Percentiles rank a stretch among this genome's conserved stretches.
These are phyloP conservation scores for Colletotrichum brevisporum DNA, from an alignment of 2,329 filamentous ascomycete genomes.

Conservation along the genomic window DNA sequence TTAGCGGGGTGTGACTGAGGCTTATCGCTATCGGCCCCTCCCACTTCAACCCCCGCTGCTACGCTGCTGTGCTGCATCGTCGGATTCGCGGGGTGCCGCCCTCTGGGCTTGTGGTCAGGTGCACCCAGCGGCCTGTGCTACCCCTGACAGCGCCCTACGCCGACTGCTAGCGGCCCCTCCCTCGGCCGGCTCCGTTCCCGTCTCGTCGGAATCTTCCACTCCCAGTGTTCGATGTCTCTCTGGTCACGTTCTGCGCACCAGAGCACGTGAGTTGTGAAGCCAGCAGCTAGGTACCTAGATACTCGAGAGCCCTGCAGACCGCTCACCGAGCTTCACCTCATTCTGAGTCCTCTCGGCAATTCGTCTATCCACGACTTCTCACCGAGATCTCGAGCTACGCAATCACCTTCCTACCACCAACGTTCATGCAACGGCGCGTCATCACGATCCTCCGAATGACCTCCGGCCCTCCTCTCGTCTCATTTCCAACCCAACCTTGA, in stretches of 20 bases:
- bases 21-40: slow-evolving; percentile 36
- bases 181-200: slow-evolving; percentile 38
- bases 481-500: background rate
- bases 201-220: slow-evolving; percentile 35
- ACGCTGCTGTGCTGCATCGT: background rate
- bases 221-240: background rate
- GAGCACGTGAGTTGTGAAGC: background rate
- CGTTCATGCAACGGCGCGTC: too few species aligned
- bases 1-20: slow-evolving; percentile 19
- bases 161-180: slow-evolving; percentile 21
- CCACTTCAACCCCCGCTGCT: background rate
- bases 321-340: slow-evolving; percentile 13
- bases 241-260: background rate
- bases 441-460: too few species aligned
- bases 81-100: slow-evolving; percentile 21
- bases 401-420: too few species aligned
- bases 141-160: slow-evolving; percentile 18
- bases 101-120: slow-evolving; percentile 3
- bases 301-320: background rate
- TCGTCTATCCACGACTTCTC: background rate
- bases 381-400: background rate
- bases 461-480: background rate
- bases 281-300: too few species aligned
- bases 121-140: slow-evolving; percentile 11
- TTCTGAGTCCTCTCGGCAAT: background rate